Percentiles rank a stretch among this genome's conserved stretches.
phyloP scores from a whole-genome alignment of 495 filamentous ascomycete genomes.

The Tuber umbilicatum region DNA sequence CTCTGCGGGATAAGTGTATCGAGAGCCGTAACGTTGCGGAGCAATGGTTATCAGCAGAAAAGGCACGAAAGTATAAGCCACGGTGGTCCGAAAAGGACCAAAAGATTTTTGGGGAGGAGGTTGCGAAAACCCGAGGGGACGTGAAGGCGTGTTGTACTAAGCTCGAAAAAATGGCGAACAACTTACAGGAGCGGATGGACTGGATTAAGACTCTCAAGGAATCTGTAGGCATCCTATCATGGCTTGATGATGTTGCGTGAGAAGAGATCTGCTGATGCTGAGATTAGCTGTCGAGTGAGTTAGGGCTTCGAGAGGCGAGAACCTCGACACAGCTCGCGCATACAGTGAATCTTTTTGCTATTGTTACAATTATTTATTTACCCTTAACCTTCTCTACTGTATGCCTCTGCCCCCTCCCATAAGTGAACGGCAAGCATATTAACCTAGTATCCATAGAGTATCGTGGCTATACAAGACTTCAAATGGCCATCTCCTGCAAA shows the following conservation, averaged over 20 bases:
- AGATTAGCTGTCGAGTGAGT: constrained; percentile 3
- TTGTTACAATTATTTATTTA: background rate
- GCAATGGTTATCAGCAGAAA: background rate
- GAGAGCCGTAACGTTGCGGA: background rate
- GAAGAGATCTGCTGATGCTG: background rate
- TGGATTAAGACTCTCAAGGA: constrained; percentile 2
- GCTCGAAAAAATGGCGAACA: background rate
- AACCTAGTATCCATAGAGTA: background rate
- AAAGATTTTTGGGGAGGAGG: background rate
- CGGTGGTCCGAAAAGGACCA: constrained; percentile 2
- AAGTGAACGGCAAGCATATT: background rate
- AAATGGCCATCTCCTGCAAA: background rate
- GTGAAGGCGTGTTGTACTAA: background rate
- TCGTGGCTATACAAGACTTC: constrained; percentile 1
- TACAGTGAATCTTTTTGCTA: background rate
- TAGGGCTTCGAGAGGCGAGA: background rate
- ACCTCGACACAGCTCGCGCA: constrained; percentile 7
- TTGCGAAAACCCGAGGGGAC: background rate
- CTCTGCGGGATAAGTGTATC: background rate
- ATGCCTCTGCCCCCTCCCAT: background rate
- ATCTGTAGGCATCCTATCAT: background rate
- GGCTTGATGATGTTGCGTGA: background rate
- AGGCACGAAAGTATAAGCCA: background rate
- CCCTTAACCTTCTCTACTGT: background rate
- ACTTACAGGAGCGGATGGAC: background rate